Percentiles rank a stretch among this genome's conserved stretches.
These are phyloP conservation scores for Nannizziopsis arthrosporioides DNA, from an alignment of 2,329 filamentous ascomycete species.

Conservation along the genomic window DNA sequence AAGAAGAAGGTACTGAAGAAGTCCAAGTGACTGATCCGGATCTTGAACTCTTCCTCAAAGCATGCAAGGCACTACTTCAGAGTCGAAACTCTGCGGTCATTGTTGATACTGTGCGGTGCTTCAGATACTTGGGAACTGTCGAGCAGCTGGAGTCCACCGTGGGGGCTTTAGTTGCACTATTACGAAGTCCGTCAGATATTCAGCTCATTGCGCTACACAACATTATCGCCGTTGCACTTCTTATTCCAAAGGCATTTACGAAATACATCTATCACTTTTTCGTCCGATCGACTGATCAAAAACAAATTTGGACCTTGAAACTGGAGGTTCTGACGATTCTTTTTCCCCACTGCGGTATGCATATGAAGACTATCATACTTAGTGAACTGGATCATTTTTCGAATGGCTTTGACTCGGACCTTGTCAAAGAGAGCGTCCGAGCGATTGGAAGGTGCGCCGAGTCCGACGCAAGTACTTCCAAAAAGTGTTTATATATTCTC, in stretches of 20 bases:
- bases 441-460: slow-evolving; percentile 92
- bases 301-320: slow-evolving; percentile 80
- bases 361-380: slow-evolving; percentile 74
- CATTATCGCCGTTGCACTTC: slow-evolving; percentile 81
- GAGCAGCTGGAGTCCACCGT: slow-evolving; percentile 64
- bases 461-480: slow-evolving; percentile 56
- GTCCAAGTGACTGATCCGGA: slow-evolving; percentile 62
- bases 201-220: slow-evolving; percentile 86
- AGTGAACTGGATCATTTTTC: slow-evolving; percentile 93
- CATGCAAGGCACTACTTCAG: slow-evolving; percentile 72
- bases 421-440: slow-evolving; percentile 79
- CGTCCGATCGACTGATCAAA: slow-evolving; percentile 64
- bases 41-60: slow-evolving; percentile 65
- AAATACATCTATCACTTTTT: slow-evolving; percentile 84
- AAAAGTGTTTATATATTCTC: slow-evolving; percentile 69
- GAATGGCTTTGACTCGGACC: slow-evolving; percentile 56
- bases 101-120: slow-evolving; percentile 72
- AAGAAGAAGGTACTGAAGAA: slow-evolving; percentile 37
- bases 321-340: slow-evolving; percentile 82
- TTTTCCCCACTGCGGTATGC: slow-evolving; percentile 66
- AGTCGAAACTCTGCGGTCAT: slow-evolving; percentile 91
- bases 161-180: slow-evolving; percentile 72
- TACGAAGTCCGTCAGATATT: slow-evolving; percentile 75
- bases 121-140: slow-evolving; percentile 68
- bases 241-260: slow-evolving; percentile 66